phyloP scores from a whole-genome alignment of 2,329 filamentous ascomycete genomes.

The Xylaria sp. region DNA sequence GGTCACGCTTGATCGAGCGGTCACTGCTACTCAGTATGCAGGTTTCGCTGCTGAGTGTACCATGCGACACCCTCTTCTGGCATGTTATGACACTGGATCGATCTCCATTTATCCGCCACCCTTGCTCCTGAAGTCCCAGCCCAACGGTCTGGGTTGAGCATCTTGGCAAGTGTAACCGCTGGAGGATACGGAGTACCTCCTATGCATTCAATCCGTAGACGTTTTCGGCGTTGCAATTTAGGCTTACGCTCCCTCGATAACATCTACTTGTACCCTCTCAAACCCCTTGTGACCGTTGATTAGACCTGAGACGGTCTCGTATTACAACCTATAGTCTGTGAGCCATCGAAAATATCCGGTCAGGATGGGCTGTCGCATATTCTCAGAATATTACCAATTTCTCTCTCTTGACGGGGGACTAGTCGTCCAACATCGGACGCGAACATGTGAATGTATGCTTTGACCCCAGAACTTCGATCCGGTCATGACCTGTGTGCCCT shows the following conservation, averaged over 20 bases:
- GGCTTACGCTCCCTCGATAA: background rate
- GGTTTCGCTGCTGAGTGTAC: constrained; percentile 16
- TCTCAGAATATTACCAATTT: too few relatives aligned
- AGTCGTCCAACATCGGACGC: too few relatives aligned
- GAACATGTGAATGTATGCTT: background rate
- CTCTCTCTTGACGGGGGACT: too few relatives aligned
- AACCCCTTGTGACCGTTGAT: background rate
- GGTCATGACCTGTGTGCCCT: background rate
- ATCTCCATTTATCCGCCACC: constrained; percentile 33
- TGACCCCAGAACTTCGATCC: background rate
- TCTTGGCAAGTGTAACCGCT: constrained; percentile 26
- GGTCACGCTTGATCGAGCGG: constrained; percentile 13
- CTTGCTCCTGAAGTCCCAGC: constrained; percentile 29
- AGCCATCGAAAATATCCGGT: background rate
- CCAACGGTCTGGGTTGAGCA: constrained; percentile 29
- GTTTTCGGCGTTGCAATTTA: background rate
- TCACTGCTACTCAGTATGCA: too few relatives aligned
- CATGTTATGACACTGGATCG: constrained; percentile 22
- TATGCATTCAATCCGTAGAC: background rate
- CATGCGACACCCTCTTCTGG: constrained; percentile 22
- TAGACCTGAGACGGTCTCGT: background rate
- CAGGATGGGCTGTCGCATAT: too few relatives aligned
- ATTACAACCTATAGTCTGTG: background rate
- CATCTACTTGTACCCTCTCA: background rate
- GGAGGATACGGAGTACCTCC: constrained; percentile 9